These are phyloP conservation scores for Emmonsiellopsis sp. DNA, from an alignment of 2,329 filamentous ascomycete species.

Conservation along the genomic window DNA sequence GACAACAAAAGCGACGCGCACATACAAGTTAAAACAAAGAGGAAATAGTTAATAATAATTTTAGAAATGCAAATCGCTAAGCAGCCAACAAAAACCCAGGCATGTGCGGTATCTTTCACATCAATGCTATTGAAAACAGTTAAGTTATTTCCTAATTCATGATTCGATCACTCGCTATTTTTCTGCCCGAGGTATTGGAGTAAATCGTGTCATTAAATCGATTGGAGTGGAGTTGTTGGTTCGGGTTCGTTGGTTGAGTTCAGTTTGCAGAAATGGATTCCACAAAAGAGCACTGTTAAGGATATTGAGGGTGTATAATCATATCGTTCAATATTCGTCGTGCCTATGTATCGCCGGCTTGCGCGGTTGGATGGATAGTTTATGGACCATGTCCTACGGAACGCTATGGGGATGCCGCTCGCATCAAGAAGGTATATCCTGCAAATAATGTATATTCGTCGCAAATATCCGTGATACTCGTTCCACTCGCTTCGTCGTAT, in stretches of 20 bases:
- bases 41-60: not conserved
- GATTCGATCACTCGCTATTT: not conserved
- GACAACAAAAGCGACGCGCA: too few species aligned
- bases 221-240: not conserved
- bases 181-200: not conserved
- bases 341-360: not conserved
- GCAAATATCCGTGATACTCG: not conserved
- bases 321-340: not conserved
- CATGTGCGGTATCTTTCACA: not conserved
- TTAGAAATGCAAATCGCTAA: too few species aligned
- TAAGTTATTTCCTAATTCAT: not conserved
- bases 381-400: too few species aligned
- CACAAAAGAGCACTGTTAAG: not conserved
- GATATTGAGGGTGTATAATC: not conserved
- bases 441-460: not conserved
- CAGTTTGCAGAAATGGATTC: too few species aligned
- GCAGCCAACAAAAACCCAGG: not conserved
- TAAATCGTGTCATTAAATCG: not conserved
- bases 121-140: not conserved
- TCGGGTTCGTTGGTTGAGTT: not conserved
- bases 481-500: not conserved
- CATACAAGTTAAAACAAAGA: not conserved
- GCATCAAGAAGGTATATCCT: not conserved
- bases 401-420: too few species aligned
- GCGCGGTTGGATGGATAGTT: not conserved